phyloP scores from a whole-genome alignment of 805 yeast species.

The Lipomyces kockii region DNA sequence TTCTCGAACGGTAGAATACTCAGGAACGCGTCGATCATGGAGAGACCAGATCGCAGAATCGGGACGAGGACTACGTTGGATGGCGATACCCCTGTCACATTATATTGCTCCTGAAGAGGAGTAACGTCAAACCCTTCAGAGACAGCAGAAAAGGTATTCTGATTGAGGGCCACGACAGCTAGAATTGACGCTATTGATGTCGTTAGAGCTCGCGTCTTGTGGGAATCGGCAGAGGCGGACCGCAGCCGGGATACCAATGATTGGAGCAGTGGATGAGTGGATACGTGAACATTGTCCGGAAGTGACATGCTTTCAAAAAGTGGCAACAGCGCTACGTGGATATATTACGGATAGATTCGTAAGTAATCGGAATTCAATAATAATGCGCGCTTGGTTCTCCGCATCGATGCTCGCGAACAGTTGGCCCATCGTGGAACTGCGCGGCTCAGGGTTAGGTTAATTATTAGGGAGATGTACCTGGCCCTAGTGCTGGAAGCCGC shows the following conservation, averaged over 20 bases:
- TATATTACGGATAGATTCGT: background rate
- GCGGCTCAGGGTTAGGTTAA: background rate
- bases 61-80: constrained; percentile 41
- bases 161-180: constrained; percentile 41
- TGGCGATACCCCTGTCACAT: constrained; percentile 30
- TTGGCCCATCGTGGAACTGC: background rate
- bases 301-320: background rate
- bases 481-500: too few species aligned
- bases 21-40: constrained; percentile 44
- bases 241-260: constrained; percentile 42
- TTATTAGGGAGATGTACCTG: background rate
- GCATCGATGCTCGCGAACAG: background rate
- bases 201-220: constrained; percentile 37
- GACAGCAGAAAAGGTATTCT: constrained; percentile 30
- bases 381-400: background rate
- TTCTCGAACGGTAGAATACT: constrained; percentile 41
- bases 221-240: constrained; percentile 21
- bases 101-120: constrained; percentile 26
- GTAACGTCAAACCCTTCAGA: constrained; percentile 19
- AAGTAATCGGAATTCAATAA: too few species aligned
- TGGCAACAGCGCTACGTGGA: background rate
- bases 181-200: constrained; percentile 39
- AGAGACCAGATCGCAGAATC: constrained; percentile 44
- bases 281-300: constrained; percentile 33
- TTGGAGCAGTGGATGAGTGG: constrained; percentile 40